Conservation (phyloP, 2,329 filamentous ascomycete genomes). For the Tetracladium maxilliforme region DNA sequence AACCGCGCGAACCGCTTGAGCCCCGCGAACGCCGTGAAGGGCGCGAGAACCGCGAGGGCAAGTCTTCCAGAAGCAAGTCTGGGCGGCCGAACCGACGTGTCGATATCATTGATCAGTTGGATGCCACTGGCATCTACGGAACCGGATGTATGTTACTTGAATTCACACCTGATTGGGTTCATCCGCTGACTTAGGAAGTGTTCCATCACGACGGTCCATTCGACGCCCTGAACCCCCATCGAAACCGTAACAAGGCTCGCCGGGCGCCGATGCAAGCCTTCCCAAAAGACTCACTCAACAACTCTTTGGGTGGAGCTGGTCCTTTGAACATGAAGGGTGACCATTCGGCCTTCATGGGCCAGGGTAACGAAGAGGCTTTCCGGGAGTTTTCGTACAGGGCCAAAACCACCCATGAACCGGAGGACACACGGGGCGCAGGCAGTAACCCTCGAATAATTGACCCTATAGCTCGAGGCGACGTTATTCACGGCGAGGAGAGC, state of each 20-base stretch:
- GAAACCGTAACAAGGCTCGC: slow-evolving; percentile 71
- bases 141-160: slow-evolving; percentile 58
- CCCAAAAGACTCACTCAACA: slow-evolving; percentile 83
- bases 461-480: slow-evolving; percentile 48
- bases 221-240: slow-evolving; percentile 87
- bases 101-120: slow-evolving; percentile 91
- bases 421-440: slow-evolving; percentile 5
- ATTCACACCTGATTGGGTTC: slow-evolving; percentile 2
- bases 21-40: slow-evolving; percentile 9
- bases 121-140: slow-evolving; percentile 91
- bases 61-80: slow-evolving; percentile 10
- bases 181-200: slow-evolving; percentile 35
- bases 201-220: slow-evolving; percentile 98
- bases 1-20: no score
- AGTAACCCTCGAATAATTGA: slow-evolving; percentile 13
- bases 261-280: slow-evolving; percentile 94
- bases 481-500: slow-evolving; percentile 72
- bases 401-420: slow-evolving; percentile 10
- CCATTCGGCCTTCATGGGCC: slow-evolving; percentile 75
- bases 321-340: slow-evolving; percentile 72
- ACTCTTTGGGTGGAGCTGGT: slow-evolving; percentile 75
- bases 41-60: slow-evolving; percentile 22
- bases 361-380: slow-evolving; percentile 70
- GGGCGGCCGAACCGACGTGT: slow-evolving; percentile 28
- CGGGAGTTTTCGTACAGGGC: slow-evolving; percentile 54